Percentiles rank a stretch among this genome's conserved stretches.
These are phyloP conservation scores for Kodamaea nitidulidarum DNA, from an alignment of 805 yeast genomes.

Conservation along the genomic window DNA sequence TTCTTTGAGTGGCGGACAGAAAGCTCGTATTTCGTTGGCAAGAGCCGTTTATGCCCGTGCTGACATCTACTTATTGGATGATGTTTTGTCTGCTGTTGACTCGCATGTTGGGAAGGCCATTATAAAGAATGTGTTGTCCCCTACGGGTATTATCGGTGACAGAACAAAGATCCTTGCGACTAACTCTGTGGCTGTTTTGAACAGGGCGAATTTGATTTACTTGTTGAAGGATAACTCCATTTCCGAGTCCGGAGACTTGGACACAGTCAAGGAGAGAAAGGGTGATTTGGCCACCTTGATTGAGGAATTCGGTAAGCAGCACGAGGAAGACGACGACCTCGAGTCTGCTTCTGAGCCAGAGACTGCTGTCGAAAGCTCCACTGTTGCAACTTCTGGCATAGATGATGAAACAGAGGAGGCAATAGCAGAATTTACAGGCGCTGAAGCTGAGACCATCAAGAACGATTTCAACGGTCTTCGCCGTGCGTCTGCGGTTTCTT, in stretches of 20 bases:
- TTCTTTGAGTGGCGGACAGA: slow-evolving; percentile 41
- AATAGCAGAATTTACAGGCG: slow-evolving; percentile 7
- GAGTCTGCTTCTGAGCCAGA: slow-evolving; percentile 3
- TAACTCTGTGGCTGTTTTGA: slow-evolving; percentile 34
- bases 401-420: slow-evolving; percentile 5
- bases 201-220: slow-evolving; percentile 30
- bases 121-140: slow-evolving; percentile 28
- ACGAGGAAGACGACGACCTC: slow-evolving; percentile 8
- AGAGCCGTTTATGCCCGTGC: slow-evolving; percentile 41
- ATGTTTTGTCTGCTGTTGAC: slow-evolving; percentile 42
- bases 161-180: slow-evolving; percentile 38
- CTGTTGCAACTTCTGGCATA: too few species aligned
- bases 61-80: slow-evolving; percentile 38
- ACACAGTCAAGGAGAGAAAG: slow-evolving; percentile 16
- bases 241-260: slow-evolving; percentile 25
- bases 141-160: slow-evolving; percentile 28
- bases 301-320: slow-evolving; percentile 18
- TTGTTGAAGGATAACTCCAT: slow-evolving; percentile 28
- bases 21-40: slow-evolving; percentile 39
- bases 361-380: background rate
- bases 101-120: slow-evolving; percentile 39
- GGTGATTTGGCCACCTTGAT: slow-evolving; percentile 21
- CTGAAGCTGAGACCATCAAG: slow-evolving; percentile 4
- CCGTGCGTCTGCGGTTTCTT: slow-evolving; percentile 22
- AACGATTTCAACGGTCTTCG: slow-evolving; percentile 11